These are phyloP conservation scores for Candida maris DNA, from an alignment of 805 yeast genomes.

Conservation along the genomic window DNA sequence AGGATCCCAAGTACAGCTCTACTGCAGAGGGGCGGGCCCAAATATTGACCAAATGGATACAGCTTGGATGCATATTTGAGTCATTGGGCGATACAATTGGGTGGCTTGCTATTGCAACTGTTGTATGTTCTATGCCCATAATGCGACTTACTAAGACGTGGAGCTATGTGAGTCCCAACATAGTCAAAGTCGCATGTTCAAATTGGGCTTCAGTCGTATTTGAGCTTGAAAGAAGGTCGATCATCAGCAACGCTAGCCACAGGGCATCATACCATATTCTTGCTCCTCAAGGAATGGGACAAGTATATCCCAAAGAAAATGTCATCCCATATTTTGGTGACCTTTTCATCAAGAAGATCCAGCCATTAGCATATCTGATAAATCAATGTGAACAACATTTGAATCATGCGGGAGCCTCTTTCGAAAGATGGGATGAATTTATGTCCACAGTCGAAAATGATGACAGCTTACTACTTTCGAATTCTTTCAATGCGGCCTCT, in stretches of 20 bases:
- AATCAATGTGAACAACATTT: slow-evolving; percentile 62
- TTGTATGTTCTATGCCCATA: slow-evolving; percentile 77
- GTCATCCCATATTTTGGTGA: slow-evolving; percentile 93
- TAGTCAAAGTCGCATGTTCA: slow-evolving; percentile 57
- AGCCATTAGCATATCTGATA: slow-evolving; percentile 30
- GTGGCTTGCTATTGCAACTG: slow-evolving; percentile 87
- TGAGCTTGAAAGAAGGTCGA: slow-evolving; percentile 75
- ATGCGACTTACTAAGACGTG: slow-evolving; percentile 72
- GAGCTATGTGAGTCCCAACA: slow-evolving; percentile 61
- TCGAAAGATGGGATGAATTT: slow-evolving; percentile 81
- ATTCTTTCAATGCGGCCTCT: background rate
- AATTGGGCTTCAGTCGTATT: slow-evolving; percentile 94
- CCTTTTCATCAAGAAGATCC: slow-evolving; percentile 50
- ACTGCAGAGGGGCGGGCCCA: slow-evolving; percentile 52
- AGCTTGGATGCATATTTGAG: slow-evolving; percentile 73
- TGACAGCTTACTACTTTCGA: slow-evolving; percentile 25
- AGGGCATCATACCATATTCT: slow-evolving; percentile 66
- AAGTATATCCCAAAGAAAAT: slow-evolving; percentile 64
- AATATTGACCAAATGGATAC: slow-evolving; percentile 77
- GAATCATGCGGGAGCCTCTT: slow-evolving; percentile 65
- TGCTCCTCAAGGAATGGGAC: slow-evolving; percentile 86
- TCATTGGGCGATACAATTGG: slow-evolving; percentile 87
- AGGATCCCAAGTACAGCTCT: slow-evolving; percentile 37
- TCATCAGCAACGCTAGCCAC: slow-evolving; percentile 53
- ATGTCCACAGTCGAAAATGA: slow-evolving; percentile 46